Evolutionary conservation across 768 basidiomycete genomes (phyloP).

Genomic region (Stropharia rugosoannulata): DNA sequence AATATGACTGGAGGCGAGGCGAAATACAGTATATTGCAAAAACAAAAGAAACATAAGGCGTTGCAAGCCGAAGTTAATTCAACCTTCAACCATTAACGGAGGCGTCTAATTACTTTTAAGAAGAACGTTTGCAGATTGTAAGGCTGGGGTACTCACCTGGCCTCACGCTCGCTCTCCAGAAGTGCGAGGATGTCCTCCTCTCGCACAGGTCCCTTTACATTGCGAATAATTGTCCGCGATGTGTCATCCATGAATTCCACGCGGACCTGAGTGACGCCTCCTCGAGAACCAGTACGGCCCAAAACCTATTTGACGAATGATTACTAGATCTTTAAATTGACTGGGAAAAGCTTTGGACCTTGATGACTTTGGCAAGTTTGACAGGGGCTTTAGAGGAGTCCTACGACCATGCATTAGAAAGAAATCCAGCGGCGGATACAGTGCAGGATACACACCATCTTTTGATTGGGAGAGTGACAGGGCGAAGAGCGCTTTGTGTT

Average conservation of each 20-base stretch:
- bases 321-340: constrained; percentile 4
- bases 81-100: constrained; percentile 17
- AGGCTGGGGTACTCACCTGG: constrained; percentile 60
- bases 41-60: constrained; percentile 13
- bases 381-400: constrained; percentile 90
- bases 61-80: constrained; percentile 12
- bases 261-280: constrained; percentile 98
- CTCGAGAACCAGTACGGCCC: constrained; percentile 97
- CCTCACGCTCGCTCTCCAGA: constrained; percentile 98
- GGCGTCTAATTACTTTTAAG: constrained; percentile 12
- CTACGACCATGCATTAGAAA: constrained; percentile 33
- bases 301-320: constrained; percentile 64
- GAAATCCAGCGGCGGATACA: neutral
- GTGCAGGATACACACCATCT: constrained; percentile 32
- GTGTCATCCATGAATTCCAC: constrained; percentile 99
- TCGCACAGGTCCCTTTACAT: constrained; percentile 97
- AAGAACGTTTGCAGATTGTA: neutral
- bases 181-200: constrained; percentile 96
- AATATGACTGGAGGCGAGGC: constrained; percentile 8
- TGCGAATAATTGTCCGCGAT: constrained; percentile 93
- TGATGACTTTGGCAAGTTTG: constrained; percentile 97
- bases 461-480: constrained; percentile 20
- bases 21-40: constrained; percentile 27
- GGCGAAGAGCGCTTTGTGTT: constrained; percentile 25
- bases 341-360: constrained; percentile 48